phyloP scores from a whole-genome alignment of 2,329 filamentous ascomycete genomes.

The Penicillium sp. region DNA sequence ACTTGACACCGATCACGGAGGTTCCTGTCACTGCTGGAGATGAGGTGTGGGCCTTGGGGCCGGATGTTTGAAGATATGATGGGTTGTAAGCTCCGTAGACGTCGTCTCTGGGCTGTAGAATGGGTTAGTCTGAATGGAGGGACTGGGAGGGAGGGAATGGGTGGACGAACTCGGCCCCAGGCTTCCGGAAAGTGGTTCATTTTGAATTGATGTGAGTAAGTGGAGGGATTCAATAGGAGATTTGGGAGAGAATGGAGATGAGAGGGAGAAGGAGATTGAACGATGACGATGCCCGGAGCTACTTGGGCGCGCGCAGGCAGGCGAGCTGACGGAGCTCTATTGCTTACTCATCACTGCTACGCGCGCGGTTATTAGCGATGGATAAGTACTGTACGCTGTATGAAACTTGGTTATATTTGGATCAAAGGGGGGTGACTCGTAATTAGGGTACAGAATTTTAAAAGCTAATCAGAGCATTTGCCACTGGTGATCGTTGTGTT shows the following conservation, averaged over 20 bases:
- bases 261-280: slow-evolving; percentile 17
- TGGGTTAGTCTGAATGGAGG: slow-evolving; percentile 38
- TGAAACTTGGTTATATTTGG: no score
- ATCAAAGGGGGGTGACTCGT: no score
- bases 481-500: no score
- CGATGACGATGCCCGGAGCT: slow-evolving; percentile 26
- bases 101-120: slow-evolving; percentile 85
- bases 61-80: slow-evolving; percentile 73
- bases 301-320: slow-evolving; percentile 31
- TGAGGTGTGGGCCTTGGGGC: slow-evolving; percentile 85
- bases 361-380: neutral
- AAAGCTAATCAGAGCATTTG: no score
- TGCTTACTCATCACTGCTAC: slow-evolving; percentile 17
- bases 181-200: slow-evolving; percentile 71
- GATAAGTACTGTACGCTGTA: no score
- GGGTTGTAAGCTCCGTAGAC: slow-evolving; percentile 92
- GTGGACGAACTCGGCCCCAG: slow-evolving; percentile 62
- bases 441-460: no score
- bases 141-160: slow-evolving; percentile 10
- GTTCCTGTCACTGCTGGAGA: slow-evolving; percentile 94
- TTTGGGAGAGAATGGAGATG: slow-evolving; percentile 2
- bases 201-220: slow-evolving; percentile 26
- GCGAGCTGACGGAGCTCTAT: slow-evolving; percentile 43
- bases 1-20: slow-evolving; percentile 93
- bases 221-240: neutral